Evolutionary conservation across 1,139 yeast species (phyloP).

Genomic region (Blastobotrys aristatus): DNA sequence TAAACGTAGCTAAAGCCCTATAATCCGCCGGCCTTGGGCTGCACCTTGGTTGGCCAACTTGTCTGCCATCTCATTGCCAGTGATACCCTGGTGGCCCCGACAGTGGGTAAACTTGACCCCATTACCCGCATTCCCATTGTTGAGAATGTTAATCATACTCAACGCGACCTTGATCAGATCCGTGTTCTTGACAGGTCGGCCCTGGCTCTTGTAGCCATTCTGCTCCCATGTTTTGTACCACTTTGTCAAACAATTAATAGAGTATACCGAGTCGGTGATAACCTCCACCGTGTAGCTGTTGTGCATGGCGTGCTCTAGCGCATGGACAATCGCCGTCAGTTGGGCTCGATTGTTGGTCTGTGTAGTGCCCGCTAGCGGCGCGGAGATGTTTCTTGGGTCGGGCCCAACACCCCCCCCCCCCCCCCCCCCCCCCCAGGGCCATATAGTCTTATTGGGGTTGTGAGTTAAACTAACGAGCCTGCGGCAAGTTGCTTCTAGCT

Average conservation of each 20-base stretch:
- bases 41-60: conserved; percentile 45
- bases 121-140: conserved; percentile 18
- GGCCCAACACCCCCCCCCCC: too few relatives aligned
- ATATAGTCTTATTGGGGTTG: too few relatives aligned
- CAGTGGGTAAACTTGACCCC: conserved; percentile 54
- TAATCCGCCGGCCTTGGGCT: not conserved
- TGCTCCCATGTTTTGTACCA: conserved; percentile 53
- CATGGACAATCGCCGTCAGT: conserved; percentile 57
- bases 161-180: conserved; percentile 19
- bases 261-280: conserved; percentile 55
- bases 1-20: too few relatives aligned
- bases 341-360: conserved; percentile 86
- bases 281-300: conserved; percentile 21
- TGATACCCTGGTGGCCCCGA: conserved; percentile 61
- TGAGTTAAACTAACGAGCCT: too few relatives aligned
- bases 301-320: conserved; percentile 36
- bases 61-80: conserved; percentile 79
- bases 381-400: conserved; percentile 51
- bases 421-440: too few relatives aligned
- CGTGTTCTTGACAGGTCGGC: conserved; percentile 7
- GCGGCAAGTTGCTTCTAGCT: too few relatives aligned
- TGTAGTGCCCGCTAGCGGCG: conserved; percentile 38
- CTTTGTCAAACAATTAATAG: conserved; percentile 43
- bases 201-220: conserved; percentile 44
- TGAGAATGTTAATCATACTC: conserved; percentile 31